phyloP scores from a whole-genome alignment of 208 protist genomes.

The Crithidia expoeki region DNA sequence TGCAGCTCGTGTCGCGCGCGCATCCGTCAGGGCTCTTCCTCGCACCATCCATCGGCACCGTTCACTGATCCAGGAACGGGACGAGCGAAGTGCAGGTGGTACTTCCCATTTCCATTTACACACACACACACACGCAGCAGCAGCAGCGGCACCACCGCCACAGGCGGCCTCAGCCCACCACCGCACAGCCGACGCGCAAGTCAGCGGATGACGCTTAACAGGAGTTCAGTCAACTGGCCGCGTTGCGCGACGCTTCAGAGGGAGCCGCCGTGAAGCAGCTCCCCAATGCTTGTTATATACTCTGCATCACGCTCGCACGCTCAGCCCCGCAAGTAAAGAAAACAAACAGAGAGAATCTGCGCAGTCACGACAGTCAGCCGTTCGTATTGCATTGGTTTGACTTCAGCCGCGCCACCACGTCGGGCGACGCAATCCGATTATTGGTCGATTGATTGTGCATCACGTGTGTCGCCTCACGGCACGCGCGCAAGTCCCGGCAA shows the following conservation, averaged over 20 bases:
- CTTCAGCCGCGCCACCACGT: constrained; percentile 15
- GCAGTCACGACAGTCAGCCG: constrained; percentile 8
- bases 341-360: constrained; percentile 5
- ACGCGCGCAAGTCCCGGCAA: too few species aligned
- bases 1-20: not conserved
- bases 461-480: too few species aligned
- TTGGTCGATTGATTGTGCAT: constrained; percentile 23
- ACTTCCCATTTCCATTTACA: not conserved
- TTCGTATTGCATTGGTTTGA: constrained; percentile 18
- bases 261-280: constrained; percentile 23
- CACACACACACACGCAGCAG: not conserved
- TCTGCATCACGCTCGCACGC: constrained; percentile 41
- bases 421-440: constrained; percentile 15
- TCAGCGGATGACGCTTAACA: constrained; percentile 56
- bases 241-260: constrained; percentile 27
- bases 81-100: constrained; percentile 54
- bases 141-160: not conserved
- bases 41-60: constrained; percentile 41
- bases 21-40: constrained; percentile 23
- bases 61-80: constrained; percentile 33
- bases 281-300: constrained; percentile 36
- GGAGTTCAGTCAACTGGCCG: constrained; percentile 29
- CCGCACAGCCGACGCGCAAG: constrained; percentile 9
- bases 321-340: constrained; percentile 1
- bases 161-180: not conserved